These are phyloP conservation scores for Linum tenue DNA, from an alignment of 345 rosid genomes.

Conservation along the genomic window DNA sequence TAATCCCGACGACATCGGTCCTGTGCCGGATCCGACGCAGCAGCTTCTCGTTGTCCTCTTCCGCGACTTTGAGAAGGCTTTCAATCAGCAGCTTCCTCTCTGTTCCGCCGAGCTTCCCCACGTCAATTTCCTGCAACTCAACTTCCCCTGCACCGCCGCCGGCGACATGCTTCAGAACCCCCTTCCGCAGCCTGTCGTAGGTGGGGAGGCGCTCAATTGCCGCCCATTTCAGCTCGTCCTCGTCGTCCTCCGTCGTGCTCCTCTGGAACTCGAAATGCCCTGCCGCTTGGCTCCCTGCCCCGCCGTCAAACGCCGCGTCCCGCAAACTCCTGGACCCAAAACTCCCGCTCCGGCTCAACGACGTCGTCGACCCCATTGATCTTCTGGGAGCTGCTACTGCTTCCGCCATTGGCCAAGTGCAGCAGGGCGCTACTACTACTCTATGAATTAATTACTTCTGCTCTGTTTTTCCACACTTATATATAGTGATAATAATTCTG, in stretches of 20 bases:
- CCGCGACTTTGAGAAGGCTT: neutral
- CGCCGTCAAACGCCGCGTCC: neutral
- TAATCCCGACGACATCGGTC: neutral
- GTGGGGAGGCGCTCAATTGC: conserved; percentile 5
- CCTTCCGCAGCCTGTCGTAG: conserved; percentile 3
- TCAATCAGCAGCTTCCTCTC: neutral
- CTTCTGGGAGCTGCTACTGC: neutral
- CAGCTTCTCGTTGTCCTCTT: conserved; percentile 2
- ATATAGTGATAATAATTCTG: no score
- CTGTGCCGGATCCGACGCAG: neutral
- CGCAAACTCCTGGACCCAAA: neutral
- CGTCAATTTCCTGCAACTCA: neutral
- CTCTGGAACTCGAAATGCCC: neutral
- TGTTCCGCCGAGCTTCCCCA: neutral
- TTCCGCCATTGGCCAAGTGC: neutral
- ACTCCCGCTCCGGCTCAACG: no score
- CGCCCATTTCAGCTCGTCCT: conserved; percentile 1
- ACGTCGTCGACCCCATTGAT: no score
- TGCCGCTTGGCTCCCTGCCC: neutral
- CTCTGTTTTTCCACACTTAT: no score
- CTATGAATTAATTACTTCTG: no score
- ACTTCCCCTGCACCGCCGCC: neutral
- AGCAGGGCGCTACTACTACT: no score
- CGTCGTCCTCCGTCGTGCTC: neutral
- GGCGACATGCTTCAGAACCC: neutral